Conservation (phyloP, 2,329 filamentous ascomycete genomes). For the Mycosphaerella sp. region DNA sequence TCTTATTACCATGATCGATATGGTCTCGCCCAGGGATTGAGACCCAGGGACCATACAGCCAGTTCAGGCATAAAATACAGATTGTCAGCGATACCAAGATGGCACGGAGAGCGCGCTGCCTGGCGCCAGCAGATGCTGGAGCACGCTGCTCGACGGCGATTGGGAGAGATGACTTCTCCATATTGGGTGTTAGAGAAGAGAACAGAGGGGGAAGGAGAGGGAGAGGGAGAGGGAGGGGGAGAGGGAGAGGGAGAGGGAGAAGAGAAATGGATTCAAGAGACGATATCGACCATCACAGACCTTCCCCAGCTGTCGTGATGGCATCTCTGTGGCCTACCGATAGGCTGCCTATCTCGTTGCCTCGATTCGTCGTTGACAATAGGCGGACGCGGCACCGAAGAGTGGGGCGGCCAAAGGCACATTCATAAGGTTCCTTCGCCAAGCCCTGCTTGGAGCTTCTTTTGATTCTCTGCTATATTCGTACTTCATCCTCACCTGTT, state of each 20-base stretch:
- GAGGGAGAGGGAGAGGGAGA: no score
- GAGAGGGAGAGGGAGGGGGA: no score
- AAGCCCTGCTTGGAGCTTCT: no score
- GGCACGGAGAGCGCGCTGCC: conserved; percentile 13
- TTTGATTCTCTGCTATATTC: no score
- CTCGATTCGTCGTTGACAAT: not conserved
- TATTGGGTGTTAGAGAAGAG: conserved; percentile 14
- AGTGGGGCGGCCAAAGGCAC: no score
- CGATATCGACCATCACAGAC: not conserved
- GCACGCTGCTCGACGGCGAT: conserved; percentile 19
- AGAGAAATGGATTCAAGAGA: not conserved
- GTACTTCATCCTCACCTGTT: no score
- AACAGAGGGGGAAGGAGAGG: no score
- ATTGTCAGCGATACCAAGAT: conserved; percentile 11
- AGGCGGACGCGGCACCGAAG: not conserved
- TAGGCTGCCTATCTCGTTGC: conserved; percentile 10
- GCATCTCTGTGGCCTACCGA: not conserved
- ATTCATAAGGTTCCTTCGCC: no score
- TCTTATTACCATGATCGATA: not conserved
- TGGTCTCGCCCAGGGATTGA: conserved; percentile 1
- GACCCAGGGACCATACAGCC: conserved; percentile 9
- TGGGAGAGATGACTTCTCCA: conserved; percentile 27
- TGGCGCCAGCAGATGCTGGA: conserved; percentile 14
- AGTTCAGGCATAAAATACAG: conserved; percentile 13
- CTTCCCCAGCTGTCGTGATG: not conserved